phyloP scores from a whole-genome alignment of 139 green algal genomes.

The Pleodorina starrii region DNA sequence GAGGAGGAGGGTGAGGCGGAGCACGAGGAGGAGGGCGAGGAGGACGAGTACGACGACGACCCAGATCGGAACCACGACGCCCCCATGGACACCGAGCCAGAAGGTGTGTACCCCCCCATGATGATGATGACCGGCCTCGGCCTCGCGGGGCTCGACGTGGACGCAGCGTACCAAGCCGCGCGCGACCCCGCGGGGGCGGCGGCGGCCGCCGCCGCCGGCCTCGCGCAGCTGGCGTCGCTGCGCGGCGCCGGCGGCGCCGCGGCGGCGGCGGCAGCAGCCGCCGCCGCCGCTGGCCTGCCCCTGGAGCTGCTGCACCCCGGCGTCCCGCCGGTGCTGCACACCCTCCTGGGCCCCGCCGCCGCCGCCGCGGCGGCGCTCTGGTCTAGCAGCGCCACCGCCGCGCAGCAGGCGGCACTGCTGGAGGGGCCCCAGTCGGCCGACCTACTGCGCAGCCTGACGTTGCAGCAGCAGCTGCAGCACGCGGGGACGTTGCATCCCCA shows the following conservation, averaged over 20 bases:
- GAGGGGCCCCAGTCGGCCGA: not conserved
- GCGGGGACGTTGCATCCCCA: conserved; percentile 45
- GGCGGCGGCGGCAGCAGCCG: not conserved
- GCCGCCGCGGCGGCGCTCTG: not conserved
- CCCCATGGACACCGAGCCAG: not conserved
- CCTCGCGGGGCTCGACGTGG: not conserved
- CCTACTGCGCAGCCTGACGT: conserved; percentile 38
- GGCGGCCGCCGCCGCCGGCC: conserved; percentile 9
- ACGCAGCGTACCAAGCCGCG: not conserved
- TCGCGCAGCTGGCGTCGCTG: conserved; percentile 20
- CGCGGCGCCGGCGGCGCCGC: not conserved
- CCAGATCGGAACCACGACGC: not conserved
- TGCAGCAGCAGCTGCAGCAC: conserved; percentile 57
- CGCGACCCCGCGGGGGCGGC: not conserved
- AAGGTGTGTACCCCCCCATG: not conserved
- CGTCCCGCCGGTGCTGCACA: not conserved
- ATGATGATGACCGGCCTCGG: too few relatives aligned
- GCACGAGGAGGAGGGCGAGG: not conserved
- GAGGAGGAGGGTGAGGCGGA: not conserved
- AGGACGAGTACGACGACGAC: not conserved
- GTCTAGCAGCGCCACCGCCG: not conserved
- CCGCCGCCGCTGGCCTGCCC: not conserved
- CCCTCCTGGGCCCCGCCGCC: not conserved
- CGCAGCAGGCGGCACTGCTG: not conserved
- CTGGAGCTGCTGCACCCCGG: not conserved